Conservation (phyloP, 2,329 filamentous ascomycete genomes). For the Epichloe gansuensis region DNA sequence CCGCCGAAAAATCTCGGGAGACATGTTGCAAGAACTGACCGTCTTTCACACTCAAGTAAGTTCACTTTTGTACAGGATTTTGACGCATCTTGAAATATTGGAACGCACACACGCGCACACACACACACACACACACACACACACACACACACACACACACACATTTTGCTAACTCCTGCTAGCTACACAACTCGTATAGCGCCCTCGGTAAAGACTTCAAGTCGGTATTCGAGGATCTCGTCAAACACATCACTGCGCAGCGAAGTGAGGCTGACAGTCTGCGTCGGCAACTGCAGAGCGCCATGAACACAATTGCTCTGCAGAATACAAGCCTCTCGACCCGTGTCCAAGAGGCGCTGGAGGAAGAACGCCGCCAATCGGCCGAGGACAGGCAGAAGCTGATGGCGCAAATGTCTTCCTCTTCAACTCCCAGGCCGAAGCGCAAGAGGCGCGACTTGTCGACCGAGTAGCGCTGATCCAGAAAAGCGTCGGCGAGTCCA, state of each 20-base stretch:
- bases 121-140: too few species aligned
- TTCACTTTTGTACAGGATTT: not conserved
- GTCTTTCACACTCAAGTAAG: slow-evolving; percentile 62
- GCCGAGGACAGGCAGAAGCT: slow-evolving; percentile 63
- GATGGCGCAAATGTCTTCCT: slow-evolving; percentile 65
- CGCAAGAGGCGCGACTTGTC: slow-evolving; percentile 59
- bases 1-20: slow-evolving; percentile 80
- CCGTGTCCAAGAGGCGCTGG: slow-evolving; percentile 55
- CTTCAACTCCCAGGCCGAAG: slow-evolving; percentile 60
- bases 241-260: slow-evolving; percentile 63
- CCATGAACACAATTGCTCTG: slow-evolving; percentile 55
- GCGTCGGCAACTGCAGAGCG: slow-evolving; percentile 56
- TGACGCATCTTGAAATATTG: too few species aligned
- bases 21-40: slow-evolving; percentile 75
- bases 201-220: slow-evolving; percentile 79
- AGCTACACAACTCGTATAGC: slow-evolving; percentile 77
- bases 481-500: slow-evolving; percentile 50
- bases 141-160: too few species aligned
- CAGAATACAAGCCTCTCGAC: slow-evolving; percentile 56
- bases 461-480: slow-evolving; percentile 51
- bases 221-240: slow-evolving; percentile 67
- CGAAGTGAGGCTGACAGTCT: slow-evolving; percentile 64
- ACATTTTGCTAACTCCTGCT: not conserved
- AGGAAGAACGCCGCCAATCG: slow-evolving; percentile 63
- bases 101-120: too few species aligned